Evolutionary conservation across 192 early-diverging fungal genomes (phyloP).

Genomic region (Ambispora gerdemannii): DNA sequence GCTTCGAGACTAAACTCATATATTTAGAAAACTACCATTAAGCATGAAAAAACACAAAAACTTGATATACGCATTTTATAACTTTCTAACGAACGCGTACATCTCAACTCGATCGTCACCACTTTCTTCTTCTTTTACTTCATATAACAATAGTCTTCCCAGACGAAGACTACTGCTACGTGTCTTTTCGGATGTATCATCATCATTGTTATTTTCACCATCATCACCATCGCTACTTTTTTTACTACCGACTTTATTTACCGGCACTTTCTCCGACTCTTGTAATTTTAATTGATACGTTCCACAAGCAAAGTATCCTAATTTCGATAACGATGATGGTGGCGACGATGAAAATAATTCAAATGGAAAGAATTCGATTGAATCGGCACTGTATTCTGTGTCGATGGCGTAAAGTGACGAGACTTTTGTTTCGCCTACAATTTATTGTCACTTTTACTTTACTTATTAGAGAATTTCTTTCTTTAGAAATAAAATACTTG

Average conservation of each 20-base stretch:
- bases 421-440: too few relatives aligned
- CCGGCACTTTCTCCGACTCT: conserved; percentile 38
- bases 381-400: conserved; percentile 68
- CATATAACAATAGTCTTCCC: conserved; percentile 67
- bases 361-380: conserved; percentile 69
- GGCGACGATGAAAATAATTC: too few relatives aligned
- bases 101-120: conserved; percentile 39
- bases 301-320: conserved; percentile 57
- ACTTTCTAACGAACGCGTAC: not conserved
- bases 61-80: not conserved
- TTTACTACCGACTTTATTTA: conserved; percentile 27
- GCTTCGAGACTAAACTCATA: too few relatives aligned
- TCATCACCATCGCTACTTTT: conserved; percentile 8
- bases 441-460: too few relatives aligned
- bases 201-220: conserved; percentile 30
- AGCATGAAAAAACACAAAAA: too few relatives aligned
- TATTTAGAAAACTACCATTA: too few relatives aligned
- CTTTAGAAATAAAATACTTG: too few relatives aligned
- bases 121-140: conserved; percentile 34
- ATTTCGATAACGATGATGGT: too few relatives aligned
- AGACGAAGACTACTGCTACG: too few relatives aligned
- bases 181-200: conserved; percentile 43
- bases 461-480: too few relatives aligned
- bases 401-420: conserved; percentile 54
- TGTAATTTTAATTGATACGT: conserved; percentile 75